Evolutionary conservation across 2,329 filamentous ascomycete genomes (phyloP).

Genomic region (Cordyceps pruinosa): DNA sequence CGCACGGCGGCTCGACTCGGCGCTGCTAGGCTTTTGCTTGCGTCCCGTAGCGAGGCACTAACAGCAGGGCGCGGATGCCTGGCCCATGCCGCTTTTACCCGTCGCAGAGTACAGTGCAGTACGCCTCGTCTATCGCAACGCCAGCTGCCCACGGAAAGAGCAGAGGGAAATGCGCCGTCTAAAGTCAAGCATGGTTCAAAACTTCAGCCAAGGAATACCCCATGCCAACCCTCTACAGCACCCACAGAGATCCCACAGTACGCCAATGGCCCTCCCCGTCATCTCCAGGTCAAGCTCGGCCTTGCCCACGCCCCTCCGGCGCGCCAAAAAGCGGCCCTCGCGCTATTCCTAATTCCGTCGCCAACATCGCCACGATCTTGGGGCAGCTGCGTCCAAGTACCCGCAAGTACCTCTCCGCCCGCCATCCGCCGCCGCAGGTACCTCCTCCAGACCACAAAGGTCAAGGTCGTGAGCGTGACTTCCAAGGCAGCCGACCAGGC

Average conservation of each 20-base stretch:
- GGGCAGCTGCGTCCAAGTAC: not conserved
- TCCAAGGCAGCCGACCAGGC: constrained; percentile 13
- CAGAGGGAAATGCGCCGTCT: too few relatives aligned
- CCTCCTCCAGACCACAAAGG: not conserved
- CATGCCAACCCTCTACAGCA: too few relatives aligned
- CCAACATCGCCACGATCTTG: constrained; percentile 6
- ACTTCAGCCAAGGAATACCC: too few relatives aligned
- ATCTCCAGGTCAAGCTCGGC: not conserved
- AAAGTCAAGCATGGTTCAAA: too few relatives aligned
- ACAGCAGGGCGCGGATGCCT: not conserved
- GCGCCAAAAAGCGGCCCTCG: constrained; percentile 6
- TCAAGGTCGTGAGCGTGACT: constrained; percentile 12
- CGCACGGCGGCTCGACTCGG: not conserved
- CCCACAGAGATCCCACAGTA: not conserved
- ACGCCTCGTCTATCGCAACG: too few relatives aligned
- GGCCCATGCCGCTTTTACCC: not conserved
- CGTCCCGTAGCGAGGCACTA: not conserved
- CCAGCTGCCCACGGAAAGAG: too few relatives aligned
- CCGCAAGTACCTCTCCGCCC: not conserved
- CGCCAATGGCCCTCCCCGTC: not conserved
- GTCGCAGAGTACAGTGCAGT: too few relatives aligned
- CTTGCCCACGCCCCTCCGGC: not conserved
- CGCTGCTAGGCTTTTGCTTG: not conserved
- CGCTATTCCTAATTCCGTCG: not conserved
- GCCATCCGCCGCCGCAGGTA: not conserved